Base-by-base conservation (phyloP, 75 land plant species). In the Pinus tabuliformis region DNA sequence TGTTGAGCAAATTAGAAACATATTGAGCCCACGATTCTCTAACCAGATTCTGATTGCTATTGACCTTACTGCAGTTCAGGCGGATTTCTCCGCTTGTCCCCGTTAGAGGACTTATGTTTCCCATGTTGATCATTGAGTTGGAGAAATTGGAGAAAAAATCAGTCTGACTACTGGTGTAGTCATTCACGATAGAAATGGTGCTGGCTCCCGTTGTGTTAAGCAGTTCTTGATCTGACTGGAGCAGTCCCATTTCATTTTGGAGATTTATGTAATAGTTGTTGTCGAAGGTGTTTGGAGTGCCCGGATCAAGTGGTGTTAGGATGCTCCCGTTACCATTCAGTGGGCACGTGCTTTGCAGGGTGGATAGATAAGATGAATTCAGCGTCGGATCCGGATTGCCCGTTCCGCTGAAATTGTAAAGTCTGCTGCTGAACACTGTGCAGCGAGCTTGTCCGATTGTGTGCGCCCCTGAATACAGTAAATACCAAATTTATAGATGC, bases 371-470 rank as follows among this genome's bases (percentile, higher is more conserved):
- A 15, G 83, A 75, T 1, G 86, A 3, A 77, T 83, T 76, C 6
- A 91, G 59, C 0, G 83, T 75, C 22, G 93, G 87, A 75, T 91
- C 93, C 6, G 91, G 86, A 7, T 73, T 76, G 30, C 80, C 80
- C 3, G 82, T 78, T 22, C 86, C 86, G n/a, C 49, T 82, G 78
- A 84, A 88, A 80, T 89, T 86, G 82, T 86, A 89, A 16, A 93
- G 83, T 0, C 96, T 83, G 36, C 72, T 24, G 59, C 12, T 77
- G 80, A 93, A 81, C 18, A 56, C 20, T 39, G 33, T 11, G 61
- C 96, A 93, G 36, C 76, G 81, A 12, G 96, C 90, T 3, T 84
- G 75, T 22, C 96, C 96, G 68, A 93, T 75, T 22, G 96, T 90
- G 64, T 93, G 95, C 6, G 84, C 92, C 21, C 95, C 95, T 89